Evolutionary conservation across 2,329 filamentous ascomycete genomes (phyloP).

Genomic region (Fusarium subglutinans): DNA sequence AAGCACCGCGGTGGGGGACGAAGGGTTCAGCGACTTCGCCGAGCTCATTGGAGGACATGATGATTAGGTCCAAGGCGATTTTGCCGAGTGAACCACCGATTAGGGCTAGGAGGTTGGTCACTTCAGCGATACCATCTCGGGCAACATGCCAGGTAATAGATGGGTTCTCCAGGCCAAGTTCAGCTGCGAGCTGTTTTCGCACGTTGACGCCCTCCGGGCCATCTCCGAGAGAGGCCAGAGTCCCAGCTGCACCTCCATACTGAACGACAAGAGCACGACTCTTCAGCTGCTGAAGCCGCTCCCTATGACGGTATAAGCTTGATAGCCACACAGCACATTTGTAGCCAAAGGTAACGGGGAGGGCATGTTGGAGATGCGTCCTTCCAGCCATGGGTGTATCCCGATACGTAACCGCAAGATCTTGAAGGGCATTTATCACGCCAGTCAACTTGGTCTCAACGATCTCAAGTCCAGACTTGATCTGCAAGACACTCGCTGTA

Average conservation of each 20-base stretch:
- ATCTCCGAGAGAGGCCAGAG: conserved; percentile 57
- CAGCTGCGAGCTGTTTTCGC: conserved; percentile 57
- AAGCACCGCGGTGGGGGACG: conserved; percentile 62
- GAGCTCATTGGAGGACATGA: conserved; percentile 67
- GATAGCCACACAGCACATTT: conserved; percentile 66
- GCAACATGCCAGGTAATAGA: conserved; percentile 67
- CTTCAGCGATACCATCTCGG: conserved; percentile 63
- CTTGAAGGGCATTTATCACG: conserved; percentile 54
- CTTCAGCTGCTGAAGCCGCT: conserved; percentile 58
- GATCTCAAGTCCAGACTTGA: conserved; percentile 59
- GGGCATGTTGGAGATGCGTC: conserved; percentile 66
- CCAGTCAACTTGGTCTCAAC: conserved; percentile 56
- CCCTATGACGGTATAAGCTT: conserved; percentile 57
- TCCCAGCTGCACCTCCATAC: conserved; percentile 65
- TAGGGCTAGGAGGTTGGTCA: conserved; percentile 62
- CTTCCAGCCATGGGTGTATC: conserved; percentile 66
- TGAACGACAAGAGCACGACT: conserved; percentile 60
- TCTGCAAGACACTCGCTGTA: conserved; percentile 61
- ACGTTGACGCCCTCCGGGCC: conserved; percentile 59
- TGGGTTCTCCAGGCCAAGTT: conserved; percentile 58
- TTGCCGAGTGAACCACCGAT: conserved; percentile 64
- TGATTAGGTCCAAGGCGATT: conserved; percentile 63
- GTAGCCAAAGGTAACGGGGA: conserved; percentile 66
- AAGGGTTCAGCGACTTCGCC: conserved; percentile 62
- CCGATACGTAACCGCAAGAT: conserved; percentile 55